Base-by-base conservation (phyloP, 2,329 filamentous ascomycete species). In the Phoma sp. region DNA sequence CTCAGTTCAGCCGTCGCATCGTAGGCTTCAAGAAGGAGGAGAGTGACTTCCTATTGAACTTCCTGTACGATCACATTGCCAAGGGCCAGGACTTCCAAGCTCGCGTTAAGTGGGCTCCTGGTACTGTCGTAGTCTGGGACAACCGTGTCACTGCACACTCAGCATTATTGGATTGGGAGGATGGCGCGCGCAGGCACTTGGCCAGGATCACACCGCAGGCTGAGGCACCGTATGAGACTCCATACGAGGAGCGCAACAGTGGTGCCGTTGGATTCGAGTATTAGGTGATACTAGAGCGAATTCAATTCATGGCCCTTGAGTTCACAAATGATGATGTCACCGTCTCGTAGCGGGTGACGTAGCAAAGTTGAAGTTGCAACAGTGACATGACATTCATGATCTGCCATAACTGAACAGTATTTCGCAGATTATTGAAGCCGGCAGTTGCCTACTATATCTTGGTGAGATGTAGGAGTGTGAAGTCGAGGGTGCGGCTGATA, bases 111-210 rank as follows among this genome's bases (percentile, higher is more conserved):
- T 96, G 91, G 91, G 86, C 86, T 64, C 81, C 85, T 38, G 84
- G 85, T n/a, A 94, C 90, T 0, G 91, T 96, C 1, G 89, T 95
- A 2, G 86, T 94, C 0, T 96, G 91, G 91, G 91, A 95, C 73
- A 95, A 94, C 78, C 82, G 91, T 29, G 85, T 93, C 0, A 92
- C 89, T 9, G 84, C 86, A 63, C 91, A 96, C 74, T 89, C 89
- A 6, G 91, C 91, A 2, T 78, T 94, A 35, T 80, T 94, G 3
- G 91, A 96, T 73, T 96, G 91, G 91, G 85, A 89, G 64, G 85
- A 85, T 71, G 91, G 91, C 3, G 86, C 91, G 74, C 81, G 92
- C 55, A 83, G 92, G 45, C 91, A 96, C 77, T 76, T 96, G 58
- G 91, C 91, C 5, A 84, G 92, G 38, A 88, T 96, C 68, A 94